These are phyloP conservation scores for Colletotrichum lini DNA, from an alignment of 2,329 filamentous ascomycete species.

Conservation along the genomic window DNA sequence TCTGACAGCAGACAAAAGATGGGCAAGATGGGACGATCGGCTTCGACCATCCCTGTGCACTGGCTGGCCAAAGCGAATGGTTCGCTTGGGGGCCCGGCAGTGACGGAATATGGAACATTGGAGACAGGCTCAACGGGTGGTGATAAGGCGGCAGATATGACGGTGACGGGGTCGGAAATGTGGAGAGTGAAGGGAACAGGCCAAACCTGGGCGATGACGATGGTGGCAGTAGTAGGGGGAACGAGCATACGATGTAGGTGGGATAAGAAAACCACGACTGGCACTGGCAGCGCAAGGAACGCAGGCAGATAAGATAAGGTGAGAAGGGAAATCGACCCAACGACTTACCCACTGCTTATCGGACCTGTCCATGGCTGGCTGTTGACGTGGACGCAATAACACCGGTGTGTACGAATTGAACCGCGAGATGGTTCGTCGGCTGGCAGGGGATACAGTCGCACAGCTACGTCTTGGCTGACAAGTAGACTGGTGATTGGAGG, in stretches of 20 bases:
- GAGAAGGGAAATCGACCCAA: constrained; percentile 13
- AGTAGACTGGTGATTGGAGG: not conserved
- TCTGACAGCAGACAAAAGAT: constrained; percentile 15
- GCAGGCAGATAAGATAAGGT: not conserved
- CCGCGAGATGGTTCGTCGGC: not conserved
- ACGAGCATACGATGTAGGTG: not conserved
- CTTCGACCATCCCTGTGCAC: constrained; percentile 25
- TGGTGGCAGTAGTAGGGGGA: constrained; percentile 11
- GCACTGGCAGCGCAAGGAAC: not conserved
- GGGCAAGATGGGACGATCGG: constrained; percentile 34
- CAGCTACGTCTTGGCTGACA: not conserved
- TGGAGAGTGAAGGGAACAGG: constrained; percentile 26
- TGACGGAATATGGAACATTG: constrained; percentile 35
- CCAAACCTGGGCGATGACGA: constrained; percentile 34
- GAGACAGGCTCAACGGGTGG: constrained; percentile 22
- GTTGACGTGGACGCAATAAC: constrained; percentile 1
- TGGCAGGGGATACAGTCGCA: not conserved
- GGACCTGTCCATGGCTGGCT: constrained; percentile 43
- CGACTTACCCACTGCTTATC: constrained; percentile 67
- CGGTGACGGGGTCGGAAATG: constrained; percentile 19
- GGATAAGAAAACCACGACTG: constrained; percentile 31
- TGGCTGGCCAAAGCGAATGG: not conserved
- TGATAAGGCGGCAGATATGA: constrained; percentile 29
- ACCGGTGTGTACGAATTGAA: not conserved
- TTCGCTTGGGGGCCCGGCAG: constrained; percentile 11